Evolutionary conservation across 1,284 basidiomycete genomes (phyloP), one percentile per base, ranked within the genome.

Genomic region (Ceratorhiza oryzae-sativae): DNA sequence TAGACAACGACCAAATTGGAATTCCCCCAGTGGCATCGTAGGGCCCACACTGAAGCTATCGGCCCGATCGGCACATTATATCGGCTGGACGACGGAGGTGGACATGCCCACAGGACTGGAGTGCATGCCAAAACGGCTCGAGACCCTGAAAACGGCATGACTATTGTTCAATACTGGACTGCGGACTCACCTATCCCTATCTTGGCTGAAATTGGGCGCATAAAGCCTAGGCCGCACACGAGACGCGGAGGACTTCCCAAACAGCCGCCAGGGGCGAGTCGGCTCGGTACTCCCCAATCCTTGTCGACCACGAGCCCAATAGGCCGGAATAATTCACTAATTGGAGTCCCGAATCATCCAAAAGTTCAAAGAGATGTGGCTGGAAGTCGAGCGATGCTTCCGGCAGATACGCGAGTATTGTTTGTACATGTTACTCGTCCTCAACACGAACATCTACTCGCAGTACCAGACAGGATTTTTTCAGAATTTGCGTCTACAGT

Each of bases 371-470:
- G 67, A 25, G 67, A 70, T 48, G 27, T 42, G 15, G 67, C 36
- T n/a, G 67, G 67, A 2, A 70, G 67, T 25, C 67, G 67, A 3
- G 67, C 42, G 30, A 42, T 45, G 15, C 41, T 70, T 30, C 20
- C 51, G 27, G 41, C 41, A 25, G 55, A 70, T 13, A 70, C 39
- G 25, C 67, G 67, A 34, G 56, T 70, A 42, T 30, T 70, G 18
- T 70, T 70, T 25, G 45, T 70, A 30, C 67, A 70, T 46, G 41
- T 70, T 46, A 70, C 67, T 10, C 42, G 67, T 42, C 67, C 67
- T 3, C 67, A 70, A 41, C 39, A 70, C 18, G 2, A n/a, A 12
- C 45, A 27, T n/a, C 20, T 51, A 15, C 39, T 58, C 2, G 39
- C 23, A 1, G 25, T 49, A 27, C 51, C 45, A 8, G 67, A 70